Percentiles rank a stretch among this genome's conserved stretches.
Evolutionary conservation across 164 flowering plant genomes (phyloP).

Genomic region (Magnolia kwangsiensis): DNA sequence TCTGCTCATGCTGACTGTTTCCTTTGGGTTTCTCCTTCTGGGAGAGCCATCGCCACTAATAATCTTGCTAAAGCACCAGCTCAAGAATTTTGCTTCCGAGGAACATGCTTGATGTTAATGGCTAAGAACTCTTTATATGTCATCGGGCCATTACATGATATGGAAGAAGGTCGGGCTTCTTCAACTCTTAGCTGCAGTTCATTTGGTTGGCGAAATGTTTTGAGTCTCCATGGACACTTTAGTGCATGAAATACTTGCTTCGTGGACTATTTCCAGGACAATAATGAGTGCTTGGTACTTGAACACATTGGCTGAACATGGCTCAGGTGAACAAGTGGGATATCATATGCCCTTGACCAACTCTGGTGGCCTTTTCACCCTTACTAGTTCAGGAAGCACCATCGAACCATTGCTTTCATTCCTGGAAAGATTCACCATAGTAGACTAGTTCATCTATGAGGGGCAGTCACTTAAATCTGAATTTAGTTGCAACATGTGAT

Average conservation of each 20-base stretch:
- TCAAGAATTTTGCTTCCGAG: not conserved
- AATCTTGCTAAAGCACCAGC: not conserved
- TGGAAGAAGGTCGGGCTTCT: not conserved
- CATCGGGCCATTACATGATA: not conserved
- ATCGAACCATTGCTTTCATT: not conserved
- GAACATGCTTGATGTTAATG: not conserved
- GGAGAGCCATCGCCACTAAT: not conserved
- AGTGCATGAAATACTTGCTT: not conserved
- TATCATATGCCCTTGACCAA: too few species aligned
- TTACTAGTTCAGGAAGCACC: not conserved
- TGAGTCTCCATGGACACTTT: not conserved
- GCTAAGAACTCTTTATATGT: not conserved
- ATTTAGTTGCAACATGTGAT: not conserved
- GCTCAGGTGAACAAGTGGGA: not conserved
- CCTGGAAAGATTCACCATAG: not conserved
- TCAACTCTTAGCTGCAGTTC: not conserved
- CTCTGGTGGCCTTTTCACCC: not conserved
- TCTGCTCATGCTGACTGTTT: not conserved
- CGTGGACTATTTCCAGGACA: not conserved
- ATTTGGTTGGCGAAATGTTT: not conserved
- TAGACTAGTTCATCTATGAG: not conserved
- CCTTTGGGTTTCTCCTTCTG: not conserved
- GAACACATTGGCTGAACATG: not conserved
- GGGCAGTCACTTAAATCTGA: not conserved
- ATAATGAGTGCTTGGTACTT: not conserved